These are phyloP conservation scores for Cicer judaicum DNA, from an alignment of 306 rosid genomes.

Conservation along the genomic window DNA sequence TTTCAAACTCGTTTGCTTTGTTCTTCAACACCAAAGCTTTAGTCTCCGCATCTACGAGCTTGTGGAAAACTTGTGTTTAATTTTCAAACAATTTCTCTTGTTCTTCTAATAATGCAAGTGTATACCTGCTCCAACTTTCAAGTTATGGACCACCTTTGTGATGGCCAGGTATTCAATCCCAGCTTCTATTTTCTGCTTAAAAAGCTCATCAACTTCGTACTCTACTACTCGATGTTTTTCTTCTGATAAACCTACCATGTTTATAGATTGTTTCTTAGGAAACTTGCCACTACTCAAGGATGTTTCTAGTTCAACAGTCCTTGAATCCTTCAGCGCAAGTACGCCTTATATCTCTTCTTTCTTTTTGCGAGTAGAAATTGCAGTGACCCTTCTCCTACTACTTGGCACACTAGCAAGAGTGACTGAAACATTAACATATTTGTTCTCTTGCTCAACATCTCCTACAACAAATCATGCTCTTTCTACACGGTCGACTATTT, in stretches of 20 bases:
- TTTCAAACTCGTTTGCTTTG: background rate
- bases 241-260: constrained; percentile 46
- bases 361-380: background rate
- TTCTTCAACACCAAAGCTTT: too few species aligned
- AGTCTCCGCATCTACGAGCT: too few species aligned
- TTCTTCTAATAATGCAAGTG: constrained; percentile 52
- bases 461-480: too few species aligned
- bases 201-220: constrained; percentile 54
- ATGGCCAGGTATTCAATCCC: constrained; percentile 65
- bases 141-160: constrained; percentile 47
- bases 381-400: too few species aligned
- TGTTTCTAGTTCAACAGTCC: constrained; percentile 68
- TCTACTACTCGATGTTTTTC: constrained; percentile 50
- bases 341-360: constrained; percentile 54
- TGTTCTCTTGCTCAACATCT: too few species aligned
- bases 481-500: too few species aligned
- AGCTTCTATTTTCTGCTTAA: constrained; percentile 68
- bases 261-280: constrained; percentile 52
- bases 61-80: constrained; percentile 44
- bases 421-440: too few species aligned
- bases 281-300: constrained; percentile 49
- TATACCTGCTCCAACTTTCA: constrained; percentile 50
- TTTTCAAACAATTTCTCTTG: constrained; percentile 55
- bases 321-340: constrained; percentile 58
- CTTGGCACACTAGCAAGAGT: too few species aligned